phyloP scores from a whole-genome alignment of 2,329 filamentous ascomycete species.

The Pseudogymnoascus verrucosus region DNA sequence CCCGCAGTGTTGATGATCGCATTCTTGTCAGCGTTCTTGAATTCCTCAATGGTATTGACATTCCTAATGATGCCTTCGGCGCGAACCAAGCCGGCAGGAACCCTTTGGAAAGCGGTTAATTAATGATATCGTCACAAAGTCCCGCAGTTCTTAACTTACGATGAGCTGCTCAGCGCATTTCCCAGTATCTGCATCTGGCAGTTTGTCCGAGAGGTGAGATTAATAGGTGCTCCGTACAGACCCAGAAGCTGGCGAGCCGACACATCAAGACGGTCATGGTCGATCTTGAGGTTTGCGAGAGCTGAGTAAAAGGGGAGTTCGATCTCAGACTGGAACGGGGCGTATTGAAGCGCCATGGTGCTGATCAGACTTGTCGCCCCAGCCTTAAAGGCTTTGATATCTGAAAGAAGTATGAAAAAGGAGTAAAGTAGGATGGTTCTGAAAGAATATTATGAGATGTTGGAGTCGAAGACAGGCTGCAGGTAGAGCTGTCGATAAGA shows the following conservation, averaged over 20 bases:
- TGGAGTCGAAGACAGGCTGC: background rate
- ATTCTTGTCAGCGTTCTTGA: slow-evolving; percentile 72
- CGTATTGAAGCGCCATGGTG: slow-evolving; percentile 56
- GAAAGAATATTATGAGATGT: background rate
- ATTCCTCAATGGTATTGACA: slow-evolving; percentile 91
- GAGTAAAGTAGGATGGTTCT: background rate
- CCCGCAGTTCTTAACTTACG: slow-evolving; percentile 47
- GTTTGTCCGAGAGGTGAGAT: slow-evolving; percentile 41
- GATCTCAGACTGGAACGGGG: slow-evolving; percentile 86
- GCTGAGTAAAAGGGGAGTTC: slow-evolving; percentile 92
- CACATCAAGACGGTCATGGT: slow-evolving; percentile 94
- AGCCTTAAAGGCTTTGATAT: background rate
- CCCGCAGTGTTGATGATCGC: slow-evolving; percentile 72
- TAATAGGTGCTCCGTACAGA: slow-evolving; percentile 68
- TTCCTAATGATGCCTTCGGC: slow-evolving; percentile 94
- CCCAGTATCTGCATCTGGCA: slow-evolving; percentile 87
- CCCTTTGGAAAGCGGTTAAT: slow-evolving; percentile 38
- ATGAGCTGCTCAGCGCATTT: slow-evolving; percentile 73
- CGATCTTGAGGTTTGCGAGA: slow-evolving; percentile 87
- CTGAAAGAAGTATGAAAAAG: background rate
- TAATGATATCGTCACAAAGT: background rate
- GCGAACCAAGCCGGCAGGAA: slow-evolving; percentile 63
- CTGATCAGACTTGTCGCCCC: slow-evolving; percentile 2
- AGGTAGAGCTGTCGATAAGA: slow-evolving; percentile 3
- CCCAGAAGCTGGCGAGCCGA: slow-evolving; percentile 81